These are phyloP conservation scores for Biscogniauxia mediterranea DNA, from an alignment of 2,329 filamentous ascomycete species.

Conservation along the genomic window DNA sequence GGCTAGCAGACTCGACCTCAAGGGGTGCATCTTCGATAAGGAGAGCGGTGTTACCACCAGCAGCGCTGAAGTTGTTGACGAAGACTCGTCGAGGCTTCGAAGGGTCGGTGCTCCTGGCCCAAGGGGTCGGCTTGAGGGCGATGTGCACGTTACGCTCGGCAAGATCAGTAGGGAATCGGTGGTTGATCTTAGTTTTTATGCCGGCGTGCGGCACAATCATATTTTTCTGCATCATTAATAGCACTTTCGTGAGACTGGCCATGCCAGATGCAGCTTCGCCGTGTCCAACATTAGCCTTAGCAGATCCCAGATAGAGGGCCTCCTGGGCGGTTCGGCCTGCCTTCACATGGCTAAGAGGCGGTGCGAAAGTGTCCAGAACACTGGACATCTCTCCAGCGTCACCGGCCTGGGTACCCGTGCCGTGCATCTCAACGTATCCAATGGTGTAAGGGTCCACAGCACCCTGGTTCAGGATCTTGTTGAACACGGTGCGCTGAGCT, in stretches of 20 bases:
- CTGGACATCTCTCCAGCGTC: slow-evolving; percentile 65
- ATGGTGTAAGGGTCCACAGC: slow-evolving; percentile 54
- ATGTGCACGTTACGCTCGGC: slow-evolving; percentile 40
- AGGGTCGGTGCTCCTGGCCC: slow-evolving; percentile 24
- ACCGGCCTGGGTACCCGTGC: slow-evolving; percentile 69
- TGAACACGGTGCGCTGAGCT: slow-evolving; percentile 60
- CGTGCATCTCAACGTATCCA: slow-evolving; percentile 67
- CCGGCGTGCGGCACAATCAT: slow-evolving; percentile 47
- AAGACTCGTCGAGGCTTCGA: slow-evolving; percentile 27
- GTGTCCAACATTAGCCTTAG: slow-evolving; percentile 49
- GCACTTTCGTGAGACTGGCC: slow-evolving; percentile 18
- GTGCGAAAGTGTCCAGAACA: slow-evolving; percentile 59
- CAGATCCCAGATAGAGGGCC: slow-evolving; percentile 44
- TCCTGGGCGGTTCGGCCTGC: slow-evolving; percentile 40
- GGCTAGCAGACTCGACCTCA: background rate
- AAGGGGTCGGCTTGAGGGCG: slow-evolving; percentile 35
- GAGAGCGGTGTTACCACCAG: slow-evolving; percentile 47
- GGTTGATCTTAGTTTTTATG: slow-evolving; percentile 47
- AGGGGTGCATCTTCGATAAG: slow-evolving; percentile 23
- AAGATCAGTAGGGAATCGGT: slow-evolving; percentile 41
- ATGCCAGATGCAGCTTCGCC: slow-evolving; percentile 39
- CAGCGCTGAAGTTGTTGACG: slow-evolving; percentile 53
- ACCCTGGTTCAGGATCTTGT: slow-evolving; percentile 54
- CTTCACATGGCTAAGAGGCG: slow-evolving; percentile 23
- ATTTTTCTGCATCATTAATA: slow-evolving; percentile 25